Conservation (phyloP, 2,329 filamentous ascomycete species). For the Stagonosporopsis chrysanthemi region DNA sequence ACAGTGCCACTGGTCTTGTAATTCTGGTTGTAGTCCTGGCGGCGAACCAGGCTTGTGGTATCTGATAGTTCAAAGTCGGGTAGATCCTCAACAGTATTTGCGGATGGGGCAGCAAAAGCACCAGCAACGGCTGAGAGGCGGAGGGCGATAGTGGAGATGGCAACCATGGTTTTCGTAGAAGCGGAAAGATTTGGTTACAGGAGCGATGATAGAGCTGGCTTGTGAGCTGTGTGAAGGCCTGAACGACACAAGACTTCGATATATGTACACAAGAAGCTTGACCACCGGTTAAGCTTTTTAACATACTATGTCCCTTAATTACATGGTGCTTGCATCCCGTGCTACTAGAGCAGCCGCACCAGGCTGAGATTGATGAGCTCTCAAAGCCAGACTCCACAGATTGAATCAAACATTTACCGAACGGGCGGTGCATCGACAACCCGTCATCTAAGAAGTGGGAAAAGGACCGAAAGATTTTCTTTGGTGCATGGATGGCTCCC, state of each 20-base stretch:
- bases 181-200: not conserved
- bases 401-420: not conserved
- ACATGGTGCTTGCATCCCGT: slow-evolving; percentile 3
- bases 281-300: slow-evolving; percentile 14
- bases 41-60: slow-evolving; percentile 25
- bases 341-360: not conserved
- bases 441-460: slow-evolving; percentile 5
- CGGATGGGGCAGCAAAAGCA: slow-evolving; percentile 29
- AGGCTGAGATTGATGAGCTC: not conserved
- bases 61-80: slow-evolving; percentile 40
- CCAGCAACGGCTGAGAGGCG: slow-evolving; percentile 31
- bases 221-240: slow-evolving; percentile 6
- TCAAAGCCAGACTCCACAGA: not conserved
- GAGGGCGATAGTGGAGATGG: slow-evolving; percentile 32
- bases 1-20: slow-evolving; percentile 45
- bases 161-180: slow-evolving; percentile 32
- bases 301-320: not conserved
- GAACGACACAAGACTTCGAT: slow-evolving; percentile 17
- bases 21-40: slow-evolving; percentile 47
- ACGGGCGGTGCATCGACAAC: not conserved
- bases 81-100: slow-evolving; percentile 25
- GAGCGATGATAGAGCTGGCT: not conserved
- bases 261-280: slow-evolving; percentile 28
- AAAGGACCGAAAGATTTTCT: not conserved
- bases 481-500: not conserved